Evolutionary conservation across 106 monocot species (phyloP), one percentile per base, ranked within the genome.

Genomic region (Xerophyta viscosa): DNA sequence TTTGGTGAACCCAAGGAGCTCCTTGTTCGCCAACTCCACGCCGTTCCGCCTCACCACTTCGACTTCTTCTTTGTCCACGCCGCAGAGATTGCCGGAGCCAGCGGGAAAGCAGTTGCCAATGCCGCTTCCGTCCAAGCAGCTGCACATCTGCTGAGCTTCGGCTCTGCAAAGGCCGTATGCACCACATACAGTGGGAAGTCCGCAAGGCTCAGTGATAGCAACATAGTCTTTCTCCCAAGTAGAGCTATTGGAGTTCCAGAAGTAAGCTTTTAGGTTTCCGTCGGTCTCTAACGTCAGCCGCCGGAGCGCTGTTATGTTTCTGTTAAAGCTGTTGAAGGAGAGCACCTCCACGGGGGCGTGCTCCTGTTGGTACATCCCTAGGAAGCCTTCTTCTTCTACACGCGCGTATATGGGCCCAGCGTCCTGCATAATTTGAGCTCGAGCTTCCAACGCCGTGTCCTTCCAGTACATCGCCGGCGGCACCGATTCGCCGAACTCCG

Each of bases 361-460:
- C 37, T 80, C 83, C 36, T 37, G 66, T 52, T 93, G 92, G 65
- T 93, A 93, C 71, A 93, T 25, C 28, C 77, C 92, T 21, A 93
- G 54, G 61, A 71, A 87, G 1, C 92, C 92, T 15, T 20, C 29
- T 20, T 72, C 43, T 22, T 73, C 66, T 28, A 93, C 58, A 0
- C 76, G 60, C 8, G 69, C 80, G 56, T 87, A 80, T 59, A 80
- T 69, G 20, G 87, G 71, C 1, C 83, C 87, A 3, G 48, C 37
- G 10, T 58, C 77, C 8, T 22, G 29, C 20, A 66, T 63, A 42
- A 93, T 77, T 59, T 63, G 29, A 4, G 68, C 77, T 52, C 60
- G 79, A 28, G 79, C 79, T 28, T 87, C 31, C 29, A 83, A 2
- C 0, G 92, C 87, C 48, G 67, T 77, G 39, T 62, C 68, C 63